Conservation (phyloP, 305 asterid genomes). For the Solanum hybrid region DNA sequence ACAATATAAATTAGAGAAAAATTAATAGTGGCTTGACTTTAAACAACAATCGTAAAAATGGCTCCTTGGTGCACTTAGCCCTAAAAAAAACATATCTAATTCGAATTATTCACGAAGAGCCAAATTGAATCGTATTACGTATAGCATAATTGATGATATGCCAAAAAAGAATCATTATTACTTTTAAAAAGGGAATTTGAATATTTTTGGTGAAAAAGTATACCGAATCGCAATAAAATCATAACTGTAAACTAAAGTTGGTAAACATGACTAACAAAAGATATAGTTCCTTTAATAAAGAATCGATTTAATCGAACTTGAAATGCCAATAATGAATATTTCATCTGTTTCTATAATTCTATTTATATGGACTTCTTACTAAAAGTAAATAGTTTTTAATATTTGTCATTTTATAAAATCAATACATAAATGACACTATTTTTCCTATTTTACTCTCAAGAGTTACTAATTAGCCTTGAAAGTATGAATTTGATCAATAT, state of each 20-base stretch:
- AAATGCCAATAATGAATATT: no score
- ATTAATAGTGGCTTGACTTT: not conserved
- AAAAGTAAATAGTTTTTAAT: no score
- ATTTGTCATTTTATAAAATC: no score
- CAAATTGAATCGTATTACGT: not conserved
- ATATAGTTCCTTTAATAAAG: no score
- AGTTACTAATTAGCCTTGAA: not conserved
- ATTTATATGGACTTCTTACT: no score
- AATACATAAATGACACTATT: no score
- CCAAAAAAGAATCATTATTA: not conserved
- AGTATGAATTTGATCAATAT: not conserved
- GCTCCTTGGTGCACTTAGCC: not conserved
- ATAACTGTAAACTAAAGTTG: not conserved
- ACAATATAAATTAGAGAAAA: not conserved
- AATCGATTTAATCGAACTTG: no score
- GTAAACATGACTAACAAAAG: not conserved
- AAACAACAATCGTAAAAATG: not conserved
- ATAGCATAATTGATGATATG: not conserved
- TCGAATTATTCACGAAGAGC: not conserved
- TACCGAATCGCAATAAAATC: not conserved
- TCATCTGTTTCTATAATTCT: no score
- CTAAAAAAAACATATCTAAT: not conserved
- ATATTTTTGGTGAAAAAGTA: not conserved
- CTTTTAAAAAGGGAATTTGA: not conserved
- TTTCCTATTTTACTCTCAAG: not conserved